Evolutionary conservation across 2,329 filamentous ascomycete species (phyloP).

Genomic region (Purpureocillium takamizusanense): DNA sequence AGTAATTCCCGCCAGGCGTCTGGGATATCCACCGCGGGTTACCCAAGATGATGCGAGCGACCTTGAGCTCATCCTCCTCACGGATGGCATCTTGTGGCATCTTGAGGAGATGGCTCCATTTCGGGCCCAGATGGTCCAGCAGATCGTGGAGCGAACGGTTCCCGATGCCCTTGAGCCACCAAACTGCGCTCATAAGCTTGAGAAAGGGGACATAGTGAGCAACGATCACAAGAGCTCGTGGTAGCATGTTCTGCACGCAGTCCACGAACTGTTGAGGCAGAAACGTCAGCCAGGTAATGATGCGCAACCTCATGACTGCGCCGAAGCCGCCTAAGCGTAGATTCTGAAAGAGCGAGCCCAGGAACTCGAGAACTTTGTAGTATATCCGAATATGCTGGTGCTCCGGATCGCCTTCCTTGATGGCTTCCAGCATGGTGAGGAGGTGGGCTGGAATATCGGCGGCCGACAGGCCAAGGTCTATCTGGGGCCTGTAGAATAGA

Average conservation of each 20-base stretch:
- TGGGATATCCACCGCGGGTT: constrained; percentile 30
- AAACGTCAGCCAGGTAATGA: constrained; percentile 45
- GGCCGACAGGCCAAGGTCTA: constrained; percentile 33
- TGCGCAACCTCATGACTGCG: constrained; percentile 35
- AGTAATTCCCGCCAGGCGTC: background rate
- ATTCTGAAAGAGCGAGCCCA: constrained; percentile 43
- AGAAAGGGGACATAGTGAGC: constrained; percentile 43
- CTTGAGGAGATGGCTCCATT: constrained; percentile 13
- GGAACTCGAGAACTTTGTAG: constrained; percentile 35
- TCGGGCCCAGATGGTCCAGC: constrained; percentile 22
- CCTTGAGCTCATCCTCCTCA: constrained; percentile 20
- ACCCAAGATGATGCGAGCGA: constrained; percentile 33
- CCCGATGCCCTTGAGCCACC: constrained; percentile 42
- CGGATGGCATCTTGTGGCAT: constrained; percentile 30
- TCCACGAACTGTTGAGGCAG: constrained; percentile 34
- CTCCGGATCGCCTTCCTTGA: constrained; percentile 32
- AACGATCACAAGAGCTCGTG: constrained; percentile 40
- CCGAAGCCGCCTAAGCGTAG: constrained; percentile 31
- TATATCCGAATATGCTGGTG: constrained; percentile 29
- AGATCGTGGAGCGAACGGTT: constrained; percentile 38
- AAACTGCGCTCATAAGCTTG: constrained; percentile 31
- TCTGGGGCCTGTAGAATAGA: constrained; percentile 39
- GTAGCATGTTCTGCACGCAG: constrained; percentile 29
- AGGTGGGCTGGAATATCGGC: constrained; percentile 36
- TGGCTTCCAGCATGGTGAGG: constrained; percentile 38